Evolutionary conservation across 345 rosid species (phyloP).

Genomic region (Odontarrhena argentea): DNA sequence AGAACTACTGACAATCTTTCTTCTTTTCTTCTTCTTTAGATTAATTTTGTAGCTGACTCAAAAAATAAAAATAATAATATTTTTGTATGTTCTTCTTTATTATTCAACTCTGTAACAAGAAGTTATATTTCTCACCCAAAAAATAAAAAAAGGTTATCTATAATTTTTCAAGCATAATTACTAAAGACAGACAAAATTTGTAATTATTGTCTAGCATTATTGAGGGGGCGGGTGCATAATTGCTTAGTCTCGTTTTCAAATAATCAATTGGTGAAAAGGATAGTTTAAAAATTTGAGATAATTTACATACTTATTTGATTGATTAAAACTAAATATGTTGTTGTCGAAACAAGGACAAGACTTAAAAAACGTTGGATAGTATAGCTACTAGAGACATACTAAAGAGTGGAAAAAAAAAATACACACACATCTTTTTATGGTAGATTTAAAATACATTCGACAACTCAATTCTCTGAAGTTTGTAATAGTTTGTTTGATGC

Average conservation of each 20-base stretch:
- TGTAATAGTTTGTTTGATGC: no score
- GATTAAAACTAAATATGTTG: neutral
- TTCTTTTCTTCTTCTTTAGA: neutral
- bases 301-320: constrained; percentile 1
- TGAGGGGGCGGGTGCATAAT: constrained; percentile 10
- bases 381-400: neutral
- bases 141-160: no score
- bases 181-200: neutral
- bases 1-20: constrained; percentile 15
- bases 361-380: neutral
- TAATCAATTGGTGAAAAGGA: constrained; percentile 21
- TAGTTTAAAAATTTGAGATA: neutral
- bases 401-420: neutral
- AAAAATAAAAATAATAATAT: no score
- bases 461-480: neutral
- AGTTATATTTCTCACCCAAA: neutral
- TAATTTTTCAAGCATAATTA: neutral
- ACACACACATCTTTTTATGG: neutral
- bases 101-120: neutral
- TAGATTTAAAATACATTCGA: neutral
- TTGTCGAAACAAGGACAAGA: constrained; percentile 7
- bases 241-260: neutral
- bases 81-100: neutral
- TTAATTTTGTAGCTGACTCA: no score
- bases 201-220: constrained; percentile 8